phyloP scores from a whole-genome alignment of 2,329 filamentous ascomycete species.

The Ramularia endophylla region DNA sequence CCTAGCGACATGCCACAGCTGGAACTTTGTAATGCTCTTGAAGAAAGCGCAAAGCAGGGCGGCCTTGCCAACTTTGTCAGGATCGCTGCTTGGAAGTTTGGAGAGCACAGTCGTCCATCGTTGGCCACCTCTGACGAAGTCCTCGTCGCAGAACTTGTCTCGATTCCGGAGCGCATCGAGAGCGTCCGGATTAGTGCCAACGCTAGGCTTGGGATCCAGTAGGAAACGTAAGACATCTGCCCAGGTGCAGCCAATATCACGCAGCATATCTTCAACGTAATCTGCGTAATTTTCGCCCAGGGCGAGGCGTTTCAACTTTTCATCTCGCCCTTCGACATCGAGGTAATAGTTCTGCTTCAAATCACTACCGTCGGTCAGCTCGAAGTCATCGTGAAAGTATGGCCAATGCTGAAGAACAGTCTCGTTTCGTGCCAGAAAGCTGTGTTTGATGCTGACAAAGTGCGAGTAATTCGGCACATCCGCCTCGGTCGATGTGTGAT shows the following conservation, averaged over 20 bases:
- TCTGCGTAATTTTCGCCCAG: slow-evolving; percentile 33
- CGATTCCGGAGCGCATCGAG: slow-evolving; percentile 13
- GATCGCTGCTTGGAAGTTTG: slow-evolving; percentile 23
- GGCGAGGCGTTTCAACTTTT: slow-evolving; percentile 30
- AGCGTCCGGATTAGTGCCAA: slow-evolving; percentile 18
- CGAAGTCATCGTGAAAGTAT: slow-evolving; percentile 34
- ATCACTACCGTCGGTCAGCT: slow-evolving; percentile 26
- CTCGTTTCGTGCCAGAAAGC: slow-evolving; percentile 38
- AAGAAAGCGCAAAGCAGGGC: slow-evolving; percentile 35
- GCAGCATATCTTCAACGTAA: slow-evolving; percentile 32
- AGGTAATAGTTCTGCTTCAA: slow-evolving; percentile 27
- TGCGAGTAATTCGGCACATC: slow-evolving; percentile 36
- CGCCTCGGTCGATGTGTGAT: slow-evolving; percentile 3
- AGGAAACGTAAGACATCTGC: slow-evolving; percentile 36
- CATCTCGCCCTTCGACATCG: slow-evolving; percentile 24
- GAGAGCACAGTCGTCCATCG: slow-evolving; percentile 31
- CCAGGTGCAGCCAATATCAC: slow-evolving; percentile 32
- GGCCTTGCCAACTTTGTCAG: slow-evolving; percentile 26
- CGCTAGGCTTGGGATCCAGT: slow-evolving; percentile 26
- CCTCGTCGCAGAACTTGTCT: slow-evolving; percentile 26
- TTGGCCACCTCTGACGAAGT: slow-evolving; percentile 26
- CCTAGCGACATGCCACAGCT: slow-evolving; percentile 38
- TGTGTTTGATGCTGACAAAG: slow-evolving; percentile 38
- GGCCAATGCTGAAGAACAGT: slow-evolving; percentile 37
- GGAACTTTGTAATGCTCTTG: slow-evolving; percentile 30